Conservation (phyloP, 1,284 basidiomycete genomes). For the Coniophora puteana region DNA sequence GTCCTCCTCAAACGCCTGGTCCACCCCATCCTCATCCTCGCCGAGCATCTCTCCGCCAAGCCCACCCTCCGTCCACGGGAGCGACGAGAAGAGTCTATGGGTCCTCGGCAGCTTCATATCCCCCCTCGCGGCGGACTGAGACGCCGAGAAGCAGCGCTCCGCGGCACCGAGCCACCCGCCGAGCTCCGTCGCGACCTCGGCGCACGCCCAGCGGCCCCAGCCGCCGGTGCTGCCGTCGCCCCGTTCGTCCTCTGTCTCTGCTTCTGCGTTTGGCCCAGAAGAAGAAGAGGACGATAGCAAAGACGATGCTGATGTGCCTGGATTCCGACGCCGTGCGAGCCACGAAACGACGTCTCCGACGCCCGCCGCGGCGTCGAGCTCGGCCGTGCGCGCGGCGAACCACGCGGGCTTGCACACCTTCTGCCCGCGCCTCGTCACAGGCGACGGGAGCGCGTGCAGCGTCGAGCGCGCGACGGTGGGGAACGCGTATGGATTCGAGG, state of each 20-base stretch:
- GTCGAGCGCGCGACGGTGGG: slow-evolving; percentile 76
- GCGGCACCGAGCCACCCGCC: slow-evolving; percentile 55
- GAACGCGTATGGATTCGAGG: slow-evolving; percentile 82
- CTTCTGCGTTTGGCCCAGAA: no score
- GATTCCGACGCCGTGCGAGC: slow-evolving; percentile 38
- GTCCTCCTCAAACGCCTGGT: slow-evolving; percentile 21
- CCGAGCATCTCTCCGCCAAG: slow-evolving; percentile 24
- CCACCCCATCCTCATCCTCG: slow-evolving; percentile 21
- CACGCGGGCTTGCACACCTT: slow-evolving; percentile 77
- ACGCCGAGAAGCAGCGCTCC: slow-evolving; percentile 11
- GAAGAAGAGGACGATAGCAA: no score
- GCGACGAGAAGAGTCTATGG: slow-evolving; percentile 52
- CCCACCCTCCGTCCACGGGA: slow-evolving; percentile 40
- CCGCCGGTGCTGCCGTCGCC: slow-evolving; percentile 31
- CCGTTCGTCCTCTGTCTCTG: slow-evolving; percentile 14
- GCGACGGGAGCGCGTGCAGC: slow-evolving; percentile 81
- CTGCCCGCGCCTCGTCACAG: slow-evolving; percentile 75
- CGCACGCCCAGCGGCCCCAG: slow-evolving; percentile 62
- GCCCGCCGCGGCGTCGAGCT: slow-evolving; percentile 54
- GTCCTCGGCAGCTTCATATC: slow-evolving; percentile 32
- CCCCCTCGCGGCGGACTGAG: slow-evolving; percentile 19
- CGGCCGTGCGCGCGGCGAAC: slow-evolving; percentile 54
- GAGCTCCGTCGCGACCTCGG: slow-evolving; percentile 52
- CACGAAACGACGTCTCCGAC: slow-evolving; percentile 55
- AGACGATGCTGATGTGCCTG: no score